Evolutionary conservation across 2,329 filamentous ascomycete genomes (phyloP).

Genomic region (Pseudophaeomoniella oleicola): DNA sequence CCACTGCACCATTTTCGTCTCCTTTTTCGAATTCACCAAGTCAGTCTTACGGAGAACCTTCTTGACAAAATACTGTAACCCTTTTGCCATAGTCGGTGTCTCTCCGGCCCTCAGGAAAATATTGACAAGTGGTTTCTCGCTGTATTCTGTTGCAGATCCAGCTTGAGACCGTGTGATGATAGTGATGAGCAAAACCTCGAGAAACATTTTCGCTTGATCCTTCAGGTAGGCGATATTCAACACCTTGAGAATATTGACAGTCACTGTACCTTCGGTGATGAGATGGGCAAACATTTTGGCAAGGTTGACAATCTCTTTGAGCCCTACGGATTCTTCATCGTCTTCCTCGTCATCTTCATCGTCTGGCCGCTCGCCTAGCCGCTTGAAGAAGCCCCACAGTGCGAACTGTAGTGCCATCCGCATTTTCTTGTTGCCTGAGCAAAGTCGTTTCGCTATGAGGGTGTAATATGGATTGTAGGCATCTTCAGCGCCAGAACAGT

Average conservation of each 20-base stretch:
- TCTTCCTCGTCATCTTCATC: slow-evolving; percentile 44
- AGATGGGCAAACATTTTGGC: slow-evolving; percentile 52
- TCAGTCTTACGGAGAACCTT: slow-evolving; percentile 58
- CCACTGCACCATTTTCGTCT: slow-evolving; percentile 35
- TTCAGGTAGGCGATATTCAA: slow-evolving; percentile 70
- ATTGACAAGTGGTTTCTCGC: slow-evolving; percentile 46
- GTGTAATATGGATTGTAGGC: slow-evolving; percentile 90
- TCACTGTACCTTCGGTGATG: slow-evolving; percentile 44
- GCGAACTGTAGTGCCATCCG: slow-evolving; percentile 77
- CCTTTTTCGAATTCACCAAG: slow-evolving; percentile 31
- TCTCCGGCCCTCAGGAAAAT: slow-evolving; percentile 52
- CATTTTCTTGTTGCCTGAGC: slow-evolving; percentile 51
- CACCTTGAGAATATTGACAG: slow-evolving; percentile 41
- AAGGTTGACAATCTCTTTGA: slow-evolving; percentile 50
- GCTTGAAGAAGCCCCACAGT: slow-evolving; percentile 72
- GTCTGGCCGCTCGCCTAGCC: slow-evolving; percentile 67
- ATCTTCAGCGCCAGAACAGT: slow-evolving; percentile 71
- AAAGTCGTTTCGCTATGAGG: slow-evolving; percentile 65
- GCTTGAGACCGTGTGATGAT: slow-evolving; percentile 52
- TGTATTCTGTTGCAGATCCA: slow-evolving; percentile 12
- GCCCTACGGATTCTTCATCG: slow-evolving; percentile 31
- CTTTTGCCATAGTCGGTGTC: slow-evolving; percentile 53
- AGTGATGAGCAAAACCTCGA: slow-evolving; percentile 67
- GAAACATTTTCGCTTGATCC: slow-evolving; percentile 59
- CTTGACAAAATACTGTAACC: slow-evolving; percentile 65